Evolutionary conservation across 2,329 filamentous ascomycete species (phyloP).

Genomic region (Epichloe uncinata): DNA sequence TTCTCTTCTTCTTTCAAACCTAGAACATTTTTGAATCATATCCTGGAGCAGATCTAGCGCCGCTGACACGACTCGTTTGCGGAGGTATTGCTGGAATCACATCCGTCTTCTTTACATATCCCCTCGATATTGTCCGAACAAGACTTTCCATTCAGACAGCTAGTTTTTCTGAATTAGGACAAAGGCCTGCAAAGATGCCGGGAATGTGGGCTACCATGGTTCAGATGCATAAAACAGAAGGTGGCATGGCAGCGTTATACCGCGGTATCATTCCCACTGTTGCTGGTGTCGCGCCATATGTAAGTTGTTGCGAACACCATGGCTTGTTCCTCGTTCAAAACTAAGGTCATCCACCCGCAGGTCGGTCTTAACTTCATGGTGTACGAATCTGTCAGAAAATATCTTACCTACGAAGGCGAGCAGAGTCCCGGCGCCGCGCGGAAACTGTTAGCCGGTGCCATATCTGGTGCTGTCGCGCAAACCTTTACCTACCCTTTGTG

Average conservation of each 20-base stretch:
- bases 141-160: conserved; percentile 93
- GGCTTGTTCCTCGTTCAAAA: background rate
- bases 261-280: conserved; percentile 89
- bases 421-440: conserved; percentile 65
- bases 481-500: conserved; percentile 98
- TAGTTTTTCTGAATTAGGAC: conserved; percentile 70
- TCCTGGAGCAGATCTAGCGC: conserved; percentile 59
- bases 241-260: conserved; percentile 76
- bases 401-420: conserved; percentile 78
- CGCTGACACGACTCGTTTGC: conserved; percentile 68
- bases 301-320: conserved; percentile 22
- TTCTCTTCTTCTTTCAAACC: background rate
- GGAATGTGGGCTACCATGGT: conserved; percentile 84
- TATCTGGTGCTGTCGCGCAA: conserved; percentile 93
- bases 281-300: conserved; percentile 90
- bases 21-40: conserved; percentile 62
- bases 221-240: conserved; percentile 82
- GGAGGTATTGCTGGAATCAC: conserved; percentile 89
- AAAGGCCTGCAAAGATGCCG: conserved; percentile 54
- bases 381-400: conserved; percentile 77
- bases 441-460: conserved; percentile 78
- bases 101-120: conserved; percentile 89
- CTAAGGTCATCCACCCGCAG: conserved; percentile 27
- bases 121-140: conserved; percentile 93
- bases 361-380: conserved; percentile 98